Evolutionary conservation across 169 alveolate genomes (phyloP), one percentile per base, ranked within the genome.

Genomic region (Plasmodium ovale): DNA sequence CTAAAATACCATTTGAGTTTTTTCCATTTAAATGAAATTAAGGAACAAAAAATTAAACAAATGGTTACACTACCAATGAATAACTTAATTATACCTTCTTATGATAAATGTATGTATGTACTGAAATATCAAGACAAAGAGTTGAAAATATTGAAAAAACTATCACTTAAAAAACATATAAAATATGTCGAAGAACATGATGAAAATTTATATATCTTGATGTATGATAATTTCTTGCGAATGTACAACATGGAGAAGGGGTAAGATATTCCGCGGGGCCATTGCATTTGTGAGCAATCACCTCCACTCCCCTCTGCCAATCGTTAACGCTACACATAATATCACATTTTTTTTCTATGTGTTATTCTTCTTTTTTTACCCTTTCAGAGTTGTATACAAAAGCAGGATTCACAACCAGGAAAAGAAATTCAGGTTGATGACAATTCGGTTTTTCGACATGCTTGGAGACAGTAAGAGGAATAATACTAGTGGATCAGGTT

Each of bases 1-100:
- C 42, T 82, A 58, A 64, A 64, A 42, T 82, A 82, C 14, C 62
- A 39, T 44, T 53, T 68, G 35, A 71, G 67, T 16, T 25, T 67
- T 25, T 82, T 65, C 51, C 64, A 59, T 12, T 60, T 68, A 1
- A 35, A 47, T 19, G 62, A 42, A 53, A 67, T 82, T 56, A 37
- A 82, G 19, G 90, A 82, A 12, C 64, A 65, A 25, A 67, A 64
- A 82, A 39, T 68, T 14, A 82, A 59, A 67, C 90, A 82, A 31
- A 27, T 82, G 7, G 72, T 82, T 1, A 27, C 72, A n/a, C 21
- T 82, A 39, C 90, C 90, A 44, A 82, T 67, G 29, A 62, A 54
- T 9, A 82, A 82, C 10, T 65, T 82, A 42, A 64, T 82, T 35
- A 6, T 82, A 21, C 67, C 90, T 21, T 71, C 67, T 1, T 82